phyloP scores from a whole-genome alignment of 208 protist genomes.

The Zelonia costaricensis region DNA sequence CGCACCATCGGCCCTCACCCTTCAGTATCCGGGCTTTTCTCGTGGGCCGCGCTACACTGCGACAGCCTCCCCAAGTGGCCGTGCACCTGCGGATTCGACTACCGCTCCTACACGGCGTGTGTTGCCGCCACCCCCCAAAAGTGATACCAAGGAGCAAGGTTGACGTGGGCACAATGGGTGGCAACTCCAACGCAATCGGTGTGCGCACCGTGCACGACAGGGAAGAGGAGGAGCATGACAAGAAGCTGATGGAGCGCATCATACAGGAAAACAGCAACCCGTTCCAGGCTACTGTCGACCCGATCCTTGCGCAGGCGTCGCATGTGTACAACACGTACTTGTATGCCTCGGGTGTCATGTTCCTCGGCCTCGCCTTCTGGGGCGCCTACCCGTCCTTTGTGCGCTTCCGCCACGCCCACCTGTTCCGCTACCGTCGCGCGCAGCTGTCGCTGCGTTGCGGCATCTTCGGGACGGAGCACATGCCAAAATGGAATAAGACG shows the following conservation, averaged over 20 bases:
- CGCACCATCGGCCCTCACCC: too few relatives aligned
- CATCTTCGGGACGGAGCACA: conserved; percentile 68
- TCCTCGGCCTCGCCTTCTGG: conserved; percentile 54
- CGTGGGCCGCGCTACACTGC: too few relatives aligned
- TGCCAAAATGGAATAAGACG: conserved; percentile 79
- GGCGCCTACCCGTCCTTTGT: conserved; percentile 61
- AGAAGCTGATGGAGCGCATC: conserved; percentile 43
- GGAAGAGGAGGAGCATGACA: conserved; percentile 44
- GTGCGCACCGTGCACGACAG: conserved; percentile 48
- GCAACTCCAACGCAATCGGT: conserved; percentile 13
- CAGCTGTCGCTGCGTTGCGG: conserved; percentile 57
- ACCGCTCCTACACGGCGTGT: too few relatives aligned
- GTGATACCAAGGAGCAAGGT: not conserved
- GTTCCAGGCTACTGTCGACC: conserved; percentile 41
- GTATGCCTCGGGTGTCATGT: conserved; percentile 69
- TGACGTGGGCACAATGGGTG: not conserved
- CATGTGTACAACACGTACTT: conserved; percentile 59
- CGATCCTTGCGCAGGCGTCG: conserved; percentile 14
- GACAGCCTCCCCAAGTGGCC: too few relatives aligned
- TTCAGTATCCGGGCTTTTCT: too few relatives aligned
- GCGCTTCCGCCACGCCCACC: conserved; percentile 62
- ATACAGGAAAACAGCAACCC: conserved; percentile 56
- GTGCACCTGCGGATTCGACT: too few relatives aligned
- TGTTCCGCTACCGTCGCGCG: conserved; percentile 54
- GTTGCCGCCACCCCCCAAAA: not conserved